Evolutionary conservation across 441 rosid genomes (phyloP), one percentile per base, ranked within the genome.

Genomic region (Corymbia citriodora): DNA sequence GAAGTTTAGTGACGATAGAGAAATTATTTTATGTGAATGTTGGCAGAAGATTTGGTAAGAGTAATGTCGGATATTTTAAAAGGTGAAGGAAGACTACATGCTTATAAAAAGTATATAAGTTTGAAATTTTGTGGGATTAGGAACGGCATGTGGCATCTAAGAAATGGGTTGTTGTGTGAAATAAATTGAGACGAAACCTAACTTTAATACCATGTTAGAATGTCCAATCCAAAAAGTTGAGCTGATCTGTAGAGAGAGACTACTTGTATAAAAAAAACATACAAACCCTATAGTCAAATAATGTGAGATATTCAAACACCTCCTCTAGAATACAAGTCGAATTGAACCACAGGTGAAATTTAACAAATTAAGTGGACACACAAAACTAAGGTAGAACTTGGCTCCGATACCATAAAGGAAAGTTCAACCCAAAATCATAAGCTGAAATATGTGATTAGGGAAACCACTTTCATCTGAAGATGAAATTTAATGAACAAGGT

Each of bases 261-360:
- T 23, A 72, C 49, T 72, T 36, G 8, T 72, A 36, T 72, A 36
- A 72, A 19, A 33, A 72, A 14, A 36, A 13, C 27, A 36, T 72
- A 36, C 16, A 36, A 36, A 72, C 12, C 49, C 1, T 9, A 36
- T 19, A 6, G 25, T 72, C 49, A 72, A 40, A 15, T 3, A 14
- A 72, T 21, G 49, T 4, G 2, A 14, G 15, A 19, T 72, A 72
- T 72, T 36, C 19, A 0, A 3, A 36, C 5, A 36, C 49, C 27
- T 6, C 29, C 3, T 10, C 82, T 10, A 6, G 23, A 15, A 1
- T 2, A 0, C 27, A 19, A 72, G 16, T 3, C 1, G 2, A 12
- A 72, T 72, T 72, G 25, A 13, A 36, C 11, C 27, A 72, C 0
- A 0, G 10, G 4, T 36, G 29, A 5, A 72, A 72, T 72, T 72